Evolutionary conservation across 257 asterid genomes (phyloP).

Genomic region (Sherardia arvensis): DNA sequence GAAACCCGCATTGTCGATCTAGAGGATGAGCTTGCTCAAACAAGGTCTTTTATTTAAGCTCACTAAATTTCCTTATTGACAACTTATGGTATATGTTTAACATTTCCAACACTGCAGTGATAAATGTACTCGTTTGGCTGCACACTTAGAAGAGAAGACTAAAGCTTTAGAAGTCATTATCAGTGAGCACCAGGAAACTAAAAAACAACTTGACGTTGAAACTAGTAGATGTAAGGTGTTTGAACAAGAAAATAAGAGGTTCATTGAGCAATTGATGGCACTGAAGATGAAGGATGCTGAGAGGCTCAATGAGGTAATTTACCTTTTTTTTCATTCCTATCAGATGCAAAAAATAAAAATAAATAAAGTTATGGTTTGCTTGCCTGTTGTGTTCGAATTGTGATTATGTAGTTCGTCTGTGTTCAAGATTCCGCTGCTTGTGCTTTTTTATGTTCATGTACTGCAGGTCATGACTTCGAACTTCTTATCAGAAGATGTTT

Average conservation of each 20-base stretch:
- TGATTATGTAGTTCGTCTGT: not conserved
- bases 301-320: constrained; percentile 74
- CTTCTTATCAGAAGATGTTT: not conserved
- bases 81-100: not conserved
- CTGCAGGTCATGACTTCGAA: not conserved
- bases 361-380: too few species aligned
- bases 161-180: constrained; percentile 76
- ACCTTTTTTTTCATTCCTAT: not conserved
- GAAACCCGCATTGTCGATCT: constrained; percentile 51
- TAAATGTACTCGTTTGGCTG: constrained; percentile 58
- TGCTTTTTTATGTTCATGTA: not conserved
- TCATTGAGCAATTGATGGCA: constrained; percentile 88
- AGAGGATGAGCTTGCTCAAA: constrained; percentile 58
- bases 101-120: constrained; percentile 42
- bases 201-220: constrained; percentile 56
- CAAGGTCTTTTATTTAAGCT: constrained; percentile 43
- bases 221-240: constrained; percentile 55
- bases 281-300: constrained; percentile 94
- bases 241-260: constrained; percentile 71
- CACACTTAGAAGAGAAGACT: constrained; percentile 64
- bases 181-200: constrained; percentile 65
- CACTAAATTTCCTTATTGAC: not conserved
- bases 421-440: too few species aligned
- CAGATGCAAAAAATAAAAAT: too few species aligned
- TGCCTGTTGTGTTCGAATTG: not conserved